Percentiles rank a stretch among this genome's conserved stretches.
These are phyloP conservation scores for Sphaerostilbella broomeana DNA, from an alignment of 2,329 filamentous ascomycete genomes.

Conservation along the genomic window DNA sequence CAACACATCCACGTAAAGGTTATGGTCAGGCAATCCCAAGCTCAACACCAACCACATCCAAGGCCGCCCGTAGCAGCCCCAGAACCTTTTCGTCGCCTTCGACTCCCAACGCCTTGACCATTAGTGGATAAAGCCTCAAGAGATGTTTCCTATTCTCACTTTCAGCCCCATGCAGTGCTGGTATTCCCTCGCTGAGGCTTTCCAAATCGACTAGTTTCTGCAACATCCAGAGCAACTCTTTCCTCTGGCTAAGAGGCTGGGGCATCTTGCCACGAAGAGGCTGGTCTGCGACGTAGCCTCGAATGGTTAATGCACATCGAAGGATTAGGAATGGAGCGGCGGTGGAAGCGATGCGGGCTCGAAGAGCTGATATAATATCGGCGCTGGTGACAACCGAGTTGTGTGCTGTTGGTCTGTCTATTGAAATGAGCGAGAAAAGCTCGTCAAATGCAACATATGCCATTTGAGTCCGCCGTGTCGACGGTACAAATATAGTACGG, in stretches of 20 bases:
- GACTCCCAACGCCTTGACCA: constrained; percentile 55
- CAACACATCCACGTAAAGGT: no score
- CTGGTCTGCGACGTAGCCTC: constrained; percentile 83
- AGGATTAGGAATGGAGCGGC: constrained; percentile 77
- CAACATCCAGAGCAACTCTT: constrained; percentile 70
- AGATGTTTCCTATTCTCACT: constrained; percentile 66
- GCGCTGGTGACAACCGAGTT: constrained; percentile 28
- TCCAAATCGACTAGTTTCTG: constrained; percentile 57
- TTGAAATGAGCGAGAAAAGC: constrained; percentile 61
- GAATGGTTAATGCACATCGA: constrained; percentile 71
- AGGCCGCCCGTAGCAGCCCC: constrained; percentile 49
- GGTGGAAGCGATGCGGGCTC: constrained; percentile 62
- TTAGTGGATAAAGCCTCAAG: constrained; percentile 70
- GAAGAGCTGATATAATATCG: constrained; percentile 27
- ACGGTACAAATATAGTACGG: constrained; percentile 61
- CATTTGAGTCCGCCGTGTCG: constrained; percentile 63
- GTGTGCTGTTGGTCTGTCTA: constrained; percentile 30
- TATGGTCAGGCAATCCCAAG: constrained; percentile 8
- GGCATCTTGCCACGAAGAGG: constrained; percentile 84
- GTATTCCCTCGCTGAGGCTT: constrained; percentile 65
- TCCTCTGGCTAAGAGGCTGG: constrained; percentile 72
- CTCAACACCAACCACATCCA: constrained; percentile 57
- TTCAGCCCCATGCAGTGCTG: constrained; percentile 43
- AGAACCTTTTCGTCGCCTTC: constrained; percentile 56
- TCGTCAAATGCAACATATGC: constrained; percentile 75